Conservation (phyloP, 192 early-diverging fungal species). For the Rhizophlyctis rosea region DNA sequence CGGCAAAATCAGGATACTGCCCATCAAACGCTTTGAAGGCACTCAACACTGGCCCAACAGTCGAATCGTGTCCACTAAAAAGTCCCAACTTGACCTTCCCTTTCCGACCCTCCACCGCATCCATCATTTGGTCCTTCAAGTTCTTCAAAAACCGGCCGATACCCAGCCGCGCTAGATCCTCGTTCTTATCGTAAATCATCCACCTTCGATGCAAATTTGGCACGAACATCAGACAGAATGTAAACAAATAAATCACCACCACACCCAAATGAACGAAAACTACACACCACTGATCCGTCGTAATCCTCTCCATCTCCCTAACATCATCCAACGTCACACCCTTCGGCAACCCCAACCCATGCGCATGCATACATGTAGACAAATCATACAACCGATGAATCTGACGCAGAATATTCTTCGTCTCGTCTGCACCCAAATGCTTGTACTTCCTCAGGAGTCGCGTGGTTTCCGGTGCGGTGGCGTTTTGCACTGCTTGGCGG, state of each 20-base stretch:
- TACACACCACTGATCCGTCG: slow-evolving; percentile 29
- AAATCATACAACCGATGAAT: slow-evolving; percentile 38
- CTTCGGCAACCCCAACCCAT: slow-evolving; percentile 29
- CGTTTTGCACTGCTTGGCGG: slow-evolving; percentile 1
- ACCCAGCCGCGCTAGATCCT: slow-evolving; percentile 19
- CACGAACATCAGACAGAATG: too few species aligned
- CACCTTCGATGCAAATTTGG: too few species aligned
- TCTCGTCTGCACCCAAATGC: slow-evolving; percentile 12
- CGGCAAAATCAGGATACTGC: slow-evolving; percentile 22
- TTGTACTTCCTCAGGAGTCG: slow-evolving; percentile 18
- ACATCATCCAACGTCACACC: slow-evolving; percentile 35
- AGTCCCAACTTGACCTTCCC: slow-evolving; percentile 28
- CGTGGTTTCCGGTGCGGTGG: neutral
- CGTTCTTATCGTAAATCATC: slow-evolving; percentile 15
- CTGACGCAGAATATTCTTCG: slow-evolving; percentile 21
- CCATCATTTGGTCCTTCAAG: slow-evolving; percentile 10
- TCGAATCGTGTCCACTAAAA: slow-evolving; percentile 39
- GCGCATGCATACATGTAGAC: slow-evolving; percentile 31
- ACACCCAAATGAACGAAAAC: slow-evolving; percentile 8
- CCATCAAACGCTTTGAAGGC: slow-evolving; percentile 20
- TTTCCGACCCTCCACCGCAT: slow-evolving; percentile 3
- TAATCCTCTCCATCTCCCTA: slow-evolving; percentile 20
- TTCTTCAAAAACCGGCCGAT: slow-evolving; percentile 27
- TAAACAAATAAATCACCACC: neutral
- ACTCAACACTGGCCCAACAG: slow-evolving; percentile 22